Evolutionary conservation across 768 basidiomycete genomes (phyloP).

Genomic region (Coprinopsis strossmayeri): DNA sequence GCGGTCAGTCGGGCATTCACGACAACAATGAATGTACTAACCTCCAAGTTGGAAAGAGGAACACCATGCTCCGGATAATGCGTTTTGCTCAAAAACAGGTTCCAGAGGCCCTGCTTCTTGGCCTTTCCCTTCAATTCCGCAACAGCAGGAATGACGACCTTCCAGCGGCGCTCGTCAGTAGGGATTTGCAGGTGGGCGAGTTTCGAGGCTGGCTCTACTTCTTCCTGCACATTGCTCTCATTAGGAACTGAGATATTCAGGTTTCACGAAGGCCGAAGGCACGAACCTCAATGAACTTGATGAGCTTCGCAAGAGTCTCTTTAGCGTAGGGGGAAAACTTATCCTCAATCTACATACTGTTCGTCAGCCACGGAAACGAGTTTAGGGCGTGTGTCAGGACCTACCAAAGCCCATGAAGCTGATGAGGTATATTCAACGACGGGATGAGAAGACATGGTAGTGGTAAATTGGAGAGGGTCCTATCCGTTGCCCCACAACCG

Average conservation of each 20-base stretch:
- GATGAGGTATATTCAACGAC: constrained; percentile 73
- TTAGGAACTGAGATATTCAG: too few species aligned
- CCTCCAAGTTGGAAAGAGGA: constrained; percentile 91
- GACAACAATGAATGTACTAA: constrained; percentile 23
- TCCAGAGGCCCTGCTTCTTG: constrained; percentile 89
- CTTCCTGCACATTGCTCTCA: constrained; percentile 61
- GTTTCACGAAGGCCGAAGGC: neutral
- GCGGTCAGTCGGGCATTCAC: neutral
- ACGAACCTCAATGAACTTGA: constrained; percentile 76
- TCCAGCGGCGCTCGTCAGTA: constrained; percentile 71
- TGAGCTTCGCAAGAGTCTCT: constrained; percentile 76
- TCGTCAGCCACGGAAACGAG: neutral
- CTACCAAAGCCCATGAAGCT: constrained; percentile 83
- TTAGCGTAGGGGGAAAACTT: constrained; percentile 90
- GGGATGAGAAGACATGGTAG: constrained; percentile 53
- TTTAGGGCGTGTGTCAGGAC: neutral
- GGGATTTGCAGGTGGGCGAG: constrained; percentile 82
- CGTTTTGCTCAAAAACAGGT: constrained; percentile 89
- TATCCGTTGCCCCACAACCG: neutral
- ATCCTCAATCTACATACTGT: constrained; percentile 62
- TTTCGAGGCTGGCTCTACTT: constrained; percentile 74
- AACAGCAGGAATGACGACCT: constrained; percentile 73
- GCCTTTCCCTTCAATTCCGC: constrained; percentile 85
- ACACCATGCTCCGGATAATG: constrained; percentile 90
- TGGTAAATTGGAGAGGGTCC: neutral